These are phyloP conservation scores for Geotrichum australiense DNA, from an alignment of 1,139 yeast genomes.

Conservation along the genomic window DNA sequence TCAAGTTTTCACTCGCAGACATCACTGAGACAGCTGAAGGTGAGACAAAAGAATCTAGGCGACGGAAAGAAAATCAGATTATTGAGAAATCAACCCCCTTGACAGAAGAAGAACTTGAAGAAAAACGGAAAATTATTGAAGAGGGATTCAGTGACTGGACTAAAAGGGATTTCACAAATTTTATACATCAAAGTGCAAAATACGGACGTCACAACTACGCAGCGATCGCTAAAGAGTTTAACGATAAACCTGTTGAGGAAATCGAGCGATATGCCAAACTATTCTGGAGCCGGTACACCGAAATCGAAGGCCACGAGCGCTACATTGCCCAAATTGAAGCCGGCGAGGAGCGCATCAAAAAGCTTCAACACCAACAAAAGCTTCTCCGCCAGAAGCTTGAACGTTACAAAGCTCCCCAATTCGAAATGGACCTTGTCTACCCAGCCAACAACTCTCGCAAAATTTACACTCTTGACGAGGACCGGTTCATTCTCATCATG, in stretches of 20 bases:
- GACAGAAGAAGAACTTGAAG: slow-evolving; percentile 65
- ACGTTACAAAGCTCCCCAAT: slow-evolving; percentile 60
- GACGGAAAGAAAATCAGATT: slow-evolving; percentile 56
- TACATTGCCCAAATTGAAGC: slow-evolving; percentile 75
- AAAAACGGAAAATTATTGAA: slow-evolving; percentile 52
- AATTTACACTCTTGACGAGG: slow-evolving; percentile 79
- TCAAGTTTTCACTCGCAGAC: slow-evolving; percentile 50
- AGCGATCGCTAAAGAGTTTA: slow-evolving; percentile 56
- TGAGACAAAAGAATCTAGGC: slow-evolving; percentile 54
- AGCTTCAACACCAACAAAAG: slow-evolving; percentile 56
- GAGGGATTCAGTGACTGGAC: slow-evolving; percentile 80
- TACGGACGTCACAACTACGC: slow-evolving; percentile 63
- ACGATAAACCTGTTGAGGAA: slow-evolving; percentile 65
- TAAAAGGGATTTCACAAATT: slow-evolving; percentile 82
- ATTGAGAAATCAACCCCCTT: slow-evolving; percentile 53
- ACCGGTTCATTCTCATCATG: slow-evolving; percentile 65
- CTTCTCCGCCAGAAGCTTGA: slow-evolving; percentile 60
- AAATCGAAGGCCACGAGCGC: slow-evolving; percentile 81
- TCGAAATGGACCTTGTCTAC: slow-evolving; percentile 72
- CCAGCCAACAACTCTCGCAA: slow-evolving; percentile 82
- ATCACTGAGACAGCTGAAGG: slow-evolving; percentile 37
- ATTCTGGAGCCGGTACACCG: slow-evolving; percentile 70
- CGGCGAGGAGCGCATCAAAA: slow-evolving; percentile 76
- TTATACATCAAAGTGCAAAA: slow-evolving; percentile 75
- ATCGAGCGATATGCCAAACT: slow-evolving; percentile 60